phyloP scores from a whole-genome alignment of 208 protist genomes.

The Polymyxa betae region DNA sequence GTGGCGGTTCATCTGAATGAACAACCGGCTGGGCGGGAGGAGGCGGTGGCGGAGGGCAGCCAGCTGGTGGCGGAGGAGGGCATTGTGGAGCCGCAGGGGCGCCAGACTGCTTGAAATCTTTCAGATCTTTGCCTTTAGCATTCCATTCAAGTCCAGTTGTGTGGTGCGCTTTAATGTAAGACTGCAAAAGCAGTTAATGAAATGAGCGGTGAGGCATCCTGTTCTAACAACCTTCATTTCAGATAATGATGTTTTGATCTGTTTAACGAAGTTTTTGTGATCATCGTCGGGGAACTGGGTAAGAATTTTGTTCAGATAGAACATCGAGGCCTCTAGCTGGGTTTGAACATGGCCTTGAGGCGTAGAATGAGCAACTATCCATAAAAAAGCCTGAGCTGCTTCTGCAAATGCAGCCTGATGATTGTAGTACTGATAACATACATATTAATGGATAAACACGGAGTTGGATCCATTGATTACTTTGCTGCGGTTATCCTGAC shows the following conservation, averaged over 20 bases:
- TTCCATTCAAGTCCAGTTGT: slow-evolving; percentile 11
- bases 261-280: not conserved
- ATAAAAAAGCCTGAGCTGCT: slow-evolving; percentile 2
- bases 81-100: slow-evolving; percentile 1
- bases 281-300: not conserved
- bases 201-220: too few relatives aligned
- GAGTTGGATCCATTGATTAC: too few relatives aligned
- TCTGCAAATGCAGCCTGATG: slow-evolving; percentile 29
- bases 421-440: too few relatives aligned
- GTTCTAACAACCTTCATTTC: slow-evolving; percentile 5
- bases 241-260: not conserved
- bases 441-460: too few relatives aligned
- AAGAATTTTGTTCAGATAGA: not conserved
- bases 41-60: not conserved
- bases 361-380: not conserved
- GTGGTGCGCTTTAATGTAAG: slow-evolving; percentile 54
- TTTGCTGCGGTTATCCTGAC: slow-evolving; percentile 8
- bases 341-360: not conserved
- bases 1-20: not conserved
- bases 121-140: not conserved
- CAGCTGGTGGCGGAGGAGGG: slow-evolving; percentile 31
- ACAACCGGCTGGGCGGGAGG: not conserved
- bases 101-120: not conserved
- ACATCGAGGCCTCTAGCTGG: not conserved
- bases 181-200: slow-evolving; percentile 20